Evolutionary conservation across 106 monocot species (phyloP), one percentile per base, ranked within the genome.

Genomic region (Allium sativum): DNA sequence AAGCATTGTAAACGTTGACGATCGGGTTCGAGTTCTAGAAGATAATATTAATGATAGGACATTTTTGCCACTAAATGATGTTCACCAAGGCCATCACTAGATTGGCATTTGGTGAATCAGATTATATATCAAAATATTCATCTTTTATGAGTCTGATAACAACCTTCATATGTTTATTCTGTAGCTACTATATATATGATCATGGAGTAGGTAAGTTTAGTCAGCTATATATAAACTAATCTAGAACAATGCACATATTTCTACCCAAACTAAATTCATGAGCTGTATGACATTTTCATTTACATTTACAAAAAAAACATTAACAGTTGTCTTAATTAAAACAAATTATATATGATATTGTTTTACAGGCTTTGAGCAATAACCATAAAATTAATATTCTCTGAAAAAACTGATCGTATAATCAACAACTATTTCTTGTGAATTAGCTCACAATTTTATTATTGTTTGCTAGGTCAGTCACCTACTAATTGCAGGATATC

Each of bases 121-220:
- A 43, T 59, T 41, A 43, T 41, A 59, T 59, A 16, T 44, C 42
- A 58, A 58, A 58, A 9, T 56, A 58, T 15, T 58, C 14, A 3
- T 58, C 13, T 15, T 13, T 42, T 9, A 42, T 59, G 42, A 12
- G 31, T 58, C 15, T 58, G 58, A 58, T 58, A 41, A 42, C 40
- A 58, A 58, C 58, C 56, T 58, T 58, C 7, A 58, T 59, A 44
- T 20, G 44, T 59, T 44, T 43, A 59, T 59, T 44, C 43, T 44
- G 16, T 14, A 40, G 12, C 12, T 6, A 3, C 0, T 58, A 17
- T 31, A 19, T 31, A 19, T 60, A 5, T n/a, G 10, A 8, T 16
- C 43, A 58, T 8, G 18, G 42, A 60, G 31, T 31, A 31, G 31
- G 31, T 31, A 31, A 1, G 31, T 31, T 31, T 31, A 31, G 31